A percentile compares a stretch with the other conserved stretches of the same genome.
Conservation (phyloP, 202 grass and related monocot genomes). For the Zizania palustris region DNA sequence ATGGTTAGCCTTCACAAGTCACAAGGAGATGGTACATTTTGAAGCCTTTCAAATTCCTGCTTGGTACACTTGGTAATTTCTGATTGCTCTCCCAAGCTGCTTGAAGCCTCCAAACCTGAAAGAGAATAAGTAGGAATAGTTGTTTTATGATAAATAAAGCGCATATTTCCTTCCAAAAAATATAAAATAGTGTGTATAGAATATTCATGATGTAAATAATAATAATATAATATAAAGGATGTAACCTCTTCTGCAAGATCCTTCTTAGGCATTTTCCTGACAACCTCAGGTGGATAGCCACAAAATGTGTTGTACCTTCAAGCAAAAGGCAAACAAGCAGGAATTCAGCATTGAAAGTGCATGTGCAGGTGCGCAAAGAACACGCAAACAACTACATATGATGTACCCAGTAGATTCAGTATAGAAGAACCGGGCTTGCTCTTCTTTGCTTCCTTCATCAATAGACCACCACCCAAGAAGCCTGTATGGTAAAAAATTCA, state of each 20-base stretch:
- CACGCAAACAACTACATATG: background rate
- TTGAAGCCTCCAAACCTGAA: conserved; percentile 97
- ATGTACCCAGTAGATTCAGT: conserved; percentile 72
- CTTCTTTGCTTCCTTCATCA: conserved; percentile 91
- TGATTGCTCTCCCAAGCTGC: conserved; percentile 95
- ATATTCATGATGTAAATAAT: background rate
- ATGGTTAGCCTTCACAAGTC: conserved; percentile 17
- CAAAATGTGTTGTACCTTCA: conserved; percentile 94
- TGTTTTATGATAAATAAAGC: background rate
- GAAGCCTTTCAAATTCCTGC: conserved; percentile 95
- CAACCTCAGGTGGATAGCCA: conserved; percentile 95
- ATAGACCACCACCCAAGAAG: conserved; percentile 98
- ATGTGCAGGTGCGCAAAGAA: conserved; percentile 20
- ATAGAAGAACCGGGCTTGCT: conserved; percentile 80
- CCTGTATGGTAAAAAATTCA: conserved; percentile 51
- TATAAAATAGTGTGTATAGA: no score
- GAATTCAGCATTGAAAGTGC: conserved; percentile 36
- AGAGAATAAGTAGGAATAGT: conserved; percentile 20
- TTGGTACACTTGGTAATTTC: conserved; percentile 98
- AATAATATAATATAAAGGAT: conserved; percentile 9
- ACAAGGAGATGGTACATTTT: conserved; percentile 69
- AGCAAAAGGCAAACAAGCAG: conserved; percentile 38
- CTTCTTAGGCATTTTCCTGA: conserved; percentile 97
- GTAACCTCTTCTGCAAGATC: conserved; percentile 96
- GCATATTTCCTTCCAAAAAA: no score